Evolutionary conservation across 805 yeast species (phyloP), one percentile per base, ranked within the genome.

Genomic region (Zygosaccharomyces siamensis): DNA sequence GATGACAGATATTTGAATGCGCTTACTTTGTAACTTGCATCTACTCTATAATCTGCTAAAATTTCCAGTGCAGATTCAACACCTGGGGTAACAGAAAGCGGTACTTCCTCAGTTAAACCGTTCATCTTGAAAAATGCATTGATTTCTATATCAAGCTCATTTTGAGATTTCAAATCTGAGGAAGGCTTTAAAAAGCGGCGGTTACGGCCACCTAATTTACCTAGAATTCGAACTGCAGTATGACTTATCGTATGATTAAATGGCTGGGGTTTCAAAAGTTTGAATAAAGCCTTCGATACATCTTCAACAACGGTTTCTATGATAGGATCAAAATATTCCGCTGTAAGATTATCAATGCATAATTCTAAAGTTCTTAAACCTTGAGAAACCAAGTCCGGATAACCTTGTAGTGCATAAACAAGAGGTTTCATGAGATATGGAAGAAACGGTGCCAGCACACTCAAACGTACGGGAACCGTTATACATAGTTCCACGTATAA

Each of bases 301-400:
- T 93, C 97, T 51, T 87, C 95, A 46, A 92, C 83, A 1, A 90
- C 97, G 0, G 99, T 98, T 61, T 90, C 97, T 51, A 93, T 83
- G 63, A 93, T 90, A 2, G 99, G 98, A 60, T 93, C 99, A 66
- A 93, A 89, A 66, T 90, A 93, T 55, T 90, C 96, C 0, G 98
- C 95, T 0, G 98, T 95, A 52, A 93, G 69, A 60, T 95, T 93
- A 61, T 93, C 99, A 21, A 93, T 97, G 63, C 99, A 93, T 5
- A 93, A 74, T 63, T 93, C 99, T 49, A 93, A 78, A 0, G 99
- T 95, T 54, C 99, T 74, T 54, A 93, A 72, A 40, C 99, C 99
- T 67, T 93, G 99, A 42, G 90, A 82, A 1, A 93, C 93, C 38
- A 95, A 77, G 53, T 93, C 99, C 53, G 84, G 96, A 0, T 89